phyloP scores from a whole-genome alignment of 169 alveolate species.

The Cryptosporidium meleagridis region DNA sequence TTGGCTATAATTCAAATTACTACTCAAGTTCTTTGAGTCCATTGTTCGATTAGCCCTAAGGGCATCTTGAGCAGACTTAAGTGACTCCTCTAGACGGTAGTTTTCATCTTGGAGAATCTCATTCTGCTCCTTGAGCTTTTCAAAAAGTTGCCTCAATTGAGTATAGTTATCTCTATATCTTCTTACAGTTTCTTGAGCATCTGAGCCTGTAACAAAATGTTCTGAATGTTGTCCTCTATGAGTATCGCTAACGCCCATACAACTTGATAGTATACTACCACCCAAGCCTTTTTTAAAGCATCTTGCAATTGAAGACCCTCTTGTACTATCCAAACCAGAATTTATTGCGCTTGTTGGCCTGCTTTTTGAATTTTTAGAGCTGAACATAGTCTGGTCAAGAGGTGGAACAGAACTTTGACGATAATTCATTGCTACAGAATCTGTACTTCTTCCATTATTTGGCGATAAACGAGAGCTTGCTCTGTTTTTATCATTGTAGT shows the following conservation, averaged over 20 bases:
- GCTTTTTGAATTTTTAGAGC: background rate
- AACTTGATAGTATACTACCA: conserved; percentile 56
- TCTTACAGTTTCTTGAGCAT: conserved; percentile 67
- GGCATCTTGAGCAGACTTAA: conserved; percentile 20
- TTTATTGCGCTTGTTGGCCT: conserved; percentile 10
- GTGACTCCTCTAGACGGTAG: conserved; percentile 35
- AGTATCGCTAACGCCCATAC: conserved; percentile 46
- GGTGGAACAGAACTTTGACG: conserved; percentile 68
- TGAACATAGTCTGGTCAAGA: conserved; percentile 25
- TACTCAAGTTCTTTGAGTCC: conserved; percentile 53
- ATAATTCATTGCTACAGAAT: background rate
- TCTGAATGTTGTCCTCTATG: conserved; percentile 25
- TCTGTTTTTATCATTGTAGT: conserved; percentile 14
- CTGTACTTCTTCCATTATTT: conserved; percentile 47
- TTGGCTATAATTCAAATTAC: conserved; percentile 62
- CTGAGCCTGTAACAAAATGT: conserved; percentile 3
- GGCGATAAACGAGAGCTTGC: conserved; percentile 22
- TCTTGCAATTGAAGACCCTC: conserved; percentile 37
- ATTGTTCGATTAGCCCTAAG: conserved; percentile 34
- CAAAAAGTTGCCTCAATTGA: conserved; percentile 60
- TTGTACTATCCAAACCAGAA: conserved; percentile 20
- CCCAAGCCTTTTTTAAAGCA: conserved; percentile 53
- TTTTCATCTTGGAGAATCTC: conserved; percentile 59
- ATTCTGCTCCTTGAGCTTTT: conserved; percentile 68
- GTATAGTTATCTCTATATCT: conserved; percentile 66